Evolutionary conservation across 768 basidiomycete genomes (phyloP).

Genomic region (Suillus subaureus): DNA sequence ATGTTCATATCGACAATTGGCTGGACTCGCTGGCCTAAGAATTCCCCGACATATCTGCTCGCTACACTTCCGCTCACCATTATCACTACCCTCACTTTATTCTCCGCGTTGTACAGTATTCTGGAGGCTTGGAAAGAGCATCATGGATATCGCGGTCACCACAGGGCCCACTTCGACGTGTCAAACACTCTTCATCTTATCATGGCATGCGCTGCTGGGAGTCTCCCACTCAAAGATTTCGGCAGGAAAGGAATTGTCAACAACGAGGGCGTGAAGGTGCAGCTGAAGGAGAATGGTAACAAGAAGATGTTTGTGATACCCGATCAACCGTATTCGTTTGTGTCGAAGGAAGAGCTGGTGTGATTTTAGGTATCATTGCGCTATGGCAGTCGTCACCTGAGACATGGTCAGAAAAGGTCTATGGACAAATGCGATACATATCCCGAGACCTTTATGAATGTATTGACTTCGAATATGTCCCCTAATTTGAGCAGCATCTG

Average conservation of each 20-base stretch:
- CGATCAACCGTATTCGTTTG: too few species aligned
- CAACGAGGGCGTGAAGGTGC: too few species aligned
- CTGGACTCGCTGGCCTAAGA: constrained; percentile 10
- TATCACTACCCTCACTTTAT: constrained; percentile 1
- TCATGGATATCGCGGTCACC: neutral
- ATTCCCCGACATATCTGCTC: constrained; percentile 6
- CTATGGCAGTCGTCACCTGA: too few species aligned
- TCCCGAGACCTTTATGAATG: too few species aligned
- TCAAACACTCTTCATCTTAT: neutral
- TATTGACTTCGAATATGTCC: too few species aligned
- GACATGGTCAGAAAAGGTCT: too few species aligned
- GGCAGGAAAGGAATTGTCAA: neutral
- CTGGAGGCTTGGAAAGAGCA: neutral
- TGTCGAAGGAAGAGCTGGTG: too few species aligned
- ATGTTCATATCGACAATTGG: constrained; percentile 13
- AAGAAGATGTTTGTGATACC: too few species aligned
- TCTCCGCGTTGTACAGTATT: constrained; percentile 1
- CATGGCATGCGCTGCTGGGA: neutral
- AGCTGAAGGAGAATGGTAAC: too few species aligned
- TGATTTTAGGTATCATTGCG: too few species aligned
- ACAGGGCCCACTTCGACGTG: neutral
- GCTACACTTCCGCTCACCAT: constrained; percentile 3
- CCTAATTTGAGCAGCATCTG: too few species aligned
- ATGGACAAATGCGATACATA: too few species aligned
- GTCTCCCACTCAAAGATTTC: neutral